These are phyloP conservation scores for Panicum miliaceum DNA, from an alignment of 176 grass and related monocot genomes.

Conservation along the genomic window DNA sequence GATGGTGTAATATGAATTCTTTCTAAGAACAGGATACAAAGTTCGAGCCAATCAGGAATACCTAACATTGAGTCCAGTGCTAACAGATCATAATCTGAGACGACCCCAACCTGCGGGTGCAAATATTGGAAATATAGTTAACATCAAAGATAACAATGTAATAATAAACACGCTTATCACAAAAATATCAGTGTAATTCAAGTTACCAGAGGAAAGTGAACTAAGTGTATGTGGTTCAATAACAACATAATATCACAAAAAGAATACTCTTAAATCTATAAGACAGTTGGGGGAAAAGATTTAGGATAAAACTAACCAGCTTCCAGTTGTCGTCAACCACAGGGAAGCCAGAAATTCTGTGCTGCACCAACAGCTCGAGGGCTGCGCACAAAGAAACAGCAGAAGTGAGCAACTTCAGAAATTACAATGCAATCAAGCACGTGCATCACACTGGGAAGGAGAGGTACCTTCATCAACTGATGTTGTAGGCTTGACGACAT, in stretches of 20 bases:
- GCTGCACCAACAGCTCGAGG: conserved; percentile 69
- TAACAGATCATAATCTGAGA: conserved; percentile 97
- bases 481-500: conserved; percentile 65
- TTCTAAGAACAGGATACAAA: conserved; percentile 22
- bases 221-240: not conserved
- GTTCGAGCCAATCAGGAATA: conserved; percentile 31
- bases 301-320: conserved; percentile 52
- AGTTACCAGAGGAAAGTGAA: not conserved
- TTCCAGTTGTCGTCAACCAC: conserved; percentile 83
- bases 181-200: not conserved
- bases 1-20: conserved; percentile 5
- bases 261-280: not conserved
- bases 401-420: conserved; percentile 18
- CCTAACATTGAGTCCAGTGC: conserved; percentile 93
- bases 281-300: not conserved
- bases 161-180: not conserved
- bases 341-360: conserved; percentile 85
- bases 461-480: conserved; percentile 71
- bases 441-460: not conserved
- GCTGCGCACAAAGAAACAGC: conserved; percentile 44
- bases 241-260: not conserved
- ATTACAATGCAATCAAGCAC: not conserved
- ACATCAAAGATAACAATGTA: conserved; percentile 3
- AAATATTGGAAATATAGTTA: conserved; percentile 25
- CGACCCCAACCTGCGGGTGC: conserved; percentile 79